phyloP scores from a whole-genome alignment of 2,329 filamentous ascomycete species.

The Venturia aucupariae region DNA sequence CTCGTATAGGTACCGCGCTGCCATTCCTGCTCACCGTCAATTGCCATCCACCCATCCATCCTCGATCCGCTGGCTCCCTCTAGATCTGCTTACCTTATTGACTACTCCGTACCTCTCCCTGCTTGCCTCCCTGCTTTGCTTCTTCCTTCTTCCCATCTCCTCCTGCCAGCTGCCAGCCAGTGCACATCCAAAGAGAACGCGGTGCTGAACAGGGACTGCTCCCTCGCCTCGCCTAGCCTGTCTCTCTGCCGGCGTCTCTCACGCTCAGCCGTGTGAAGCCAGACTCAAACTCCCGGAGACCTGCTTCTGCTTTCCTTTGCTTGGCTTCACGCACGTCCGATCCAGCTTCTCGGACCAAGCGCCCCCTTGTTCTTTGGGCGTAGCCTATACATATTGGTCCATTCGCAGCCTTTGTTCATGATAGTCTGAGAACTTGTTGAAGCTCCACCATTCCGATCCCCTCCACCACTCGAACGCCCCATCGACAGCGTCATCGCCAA shows the following conservation, averaged over 20 bases:
- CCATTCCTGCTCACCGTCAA: background rate
- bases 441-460: background rate
- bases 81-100: too few species aligned
- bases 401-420: background rate
- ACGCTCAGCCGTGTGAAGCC: background rate
- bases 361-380: constrained; percentile 2
- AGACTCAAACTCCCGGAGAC: background rate
- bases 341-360: constrained; percentile 5
- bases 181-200: background rate
- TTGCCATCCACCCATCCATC: too few species aligned
- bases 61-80: too few species aligned
- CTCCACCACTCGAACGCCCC: background rate
- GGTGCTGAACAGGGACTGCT: background rate
- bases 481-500: constrained; percentile 1
- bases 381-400: background rate
- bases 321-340: constrained; percentile 8
- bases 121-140: background rate
- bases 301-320: constrained; percentile 3
- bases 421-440: constrained; percentile 6
- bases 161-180: background rate
- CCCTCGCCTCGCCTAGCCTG: background rate
- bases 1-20: too few species aligned
- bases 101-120: background rate
- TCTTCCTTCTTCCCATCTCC: background rate
- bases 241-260: background rate